phyloP scores from a whole-genome alignment of 2,329 filamentous ascomycete species.

The Fusarium mundagurra region DNA sequence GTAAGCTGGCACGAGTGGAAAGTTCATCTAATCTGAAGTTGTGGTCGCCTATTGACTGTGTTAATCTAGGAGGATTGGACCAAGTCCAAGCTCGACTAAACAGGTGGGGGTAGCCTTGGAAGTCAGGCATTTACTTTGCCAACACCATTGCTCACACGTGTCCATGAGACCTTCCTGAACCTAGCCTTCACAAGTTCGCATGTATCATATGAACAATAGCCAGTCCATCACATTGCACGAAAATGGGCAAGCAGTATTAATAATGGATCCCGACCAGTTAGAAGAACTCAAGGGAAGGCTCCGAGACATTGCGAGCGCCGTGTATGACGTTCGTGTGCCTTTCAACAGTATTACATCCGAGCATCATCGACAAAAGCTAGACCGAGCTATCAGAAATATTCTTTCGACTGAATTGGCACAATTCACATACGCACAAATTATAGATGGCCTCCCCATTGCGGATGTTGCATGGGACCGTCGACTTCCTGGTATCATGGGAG shows the following conservation, averaged over 20 bases:
- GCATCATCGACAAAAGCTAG: not conserved
- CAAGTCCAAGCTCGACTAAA: not conserved
- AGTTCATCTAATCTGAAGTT: not conserved
- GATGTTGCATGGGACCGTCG: slow-evolving; percentile 23
- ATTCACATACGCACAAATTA: slow-evolving; percentile 30
- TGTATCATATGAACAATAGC: not conserved
- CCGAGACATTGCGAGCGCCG: not conserved
- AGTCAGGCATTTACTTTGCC: not conserved
- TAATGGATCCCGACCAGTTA: slow-evolving; percentile 5
- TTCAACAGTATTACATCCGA: not conserved
- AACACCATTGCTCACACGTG: not conserved
- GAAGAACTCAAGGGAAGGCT: not conserved
- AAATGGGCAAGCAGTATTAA: too few relatives aligned
- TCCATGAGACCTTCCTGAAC: too few relatives aligned
- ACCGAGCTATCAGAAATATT: slow-evolving; percentile 1
- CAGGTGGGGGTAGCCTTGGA: not conserved
- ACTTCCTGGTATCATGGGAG: slow-evolving; percentile 12
- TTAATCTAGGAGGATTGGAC: not conserved
- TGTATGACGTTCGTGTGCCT: not conserved
- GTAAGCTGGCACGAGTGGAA: not conserved
- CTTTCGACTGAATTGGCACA: slow-evolving; percentile 4
- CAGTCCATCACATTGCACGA: too few relatives aligned
- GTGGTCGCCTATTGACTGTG: not conserved
- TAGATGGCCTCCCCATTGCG: slow-evolving; percentile 21
- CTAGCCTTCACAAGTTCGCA: too few relatives aligned